Percentiles rank a stretch among this genome's conserved stretches.
Conservation (phyloP, 495 filamentous ascomycete species). For the Chaetomium tenue region DNA sequence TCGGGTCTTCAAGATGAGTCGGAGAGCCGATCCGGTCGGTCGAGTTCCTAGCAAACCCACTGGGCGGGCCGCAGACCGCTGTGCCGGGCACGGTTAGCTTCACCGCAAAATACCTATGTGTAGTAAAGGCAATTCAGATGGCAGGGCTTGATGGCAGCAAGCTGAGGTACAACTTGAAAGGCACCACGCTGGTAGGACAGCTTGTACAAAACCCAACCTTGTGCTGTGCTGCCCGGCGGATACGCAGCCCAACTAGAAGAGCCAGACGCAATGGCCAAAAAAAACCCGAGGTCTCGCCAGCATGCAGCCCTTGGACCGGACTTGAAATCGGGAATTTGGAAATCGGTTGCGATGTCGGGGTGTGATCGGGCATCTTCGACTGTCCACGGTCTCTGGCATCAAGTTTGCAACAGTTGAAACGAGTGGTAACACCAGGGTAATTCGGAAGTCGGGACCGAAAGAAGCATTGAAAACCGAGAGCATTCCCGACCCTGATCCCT, state of each 20-base stretch:
- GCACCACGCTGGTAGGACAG: not conserved
- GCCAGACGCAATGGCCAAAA: not conserved
- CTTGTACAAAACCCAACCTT: not conserved
- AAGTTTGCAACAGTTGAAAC: not conserved
- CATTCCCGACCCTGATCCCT: not conserved
- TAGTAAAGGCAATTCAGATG: too few relatives aligned
- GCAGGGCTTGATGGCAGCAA: not conserved
- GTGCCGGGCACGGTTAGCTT: too few relatives aligned
- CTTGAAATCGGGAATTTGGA: not conserved
- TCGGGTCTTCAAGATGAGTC: too few relatives aligned
- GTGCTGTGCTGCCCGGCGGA: not conserved
- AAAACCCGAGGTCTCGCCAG: not conserved
- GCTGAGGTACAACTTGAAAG: not conserved
- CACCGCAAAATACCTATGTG: too few relatives aligned
- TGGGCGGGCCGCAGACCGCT: too few relatives aligned
- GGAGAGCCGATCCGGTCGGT: too few relatives aligned
- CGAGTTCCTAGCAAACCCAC: too few relatives aligned
- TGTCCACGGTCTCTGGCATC: not conserved
- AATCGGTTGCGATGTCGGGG: not conserved
- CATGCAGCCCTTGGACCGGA: not conserved
- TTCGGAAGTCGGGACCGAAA: conserved; percentile 22
- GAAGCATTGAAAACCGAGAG: conserved; percentile 1
- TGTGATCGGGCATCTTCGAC: not conserved
- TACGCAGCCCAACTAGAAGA: not conserved
- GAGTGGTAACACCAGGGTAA: conserved; percentile 13